phyloP scores from a whole-genome alignment of 495 filamentous ascomycete species.

The Hamigera avellanea region DNA sequence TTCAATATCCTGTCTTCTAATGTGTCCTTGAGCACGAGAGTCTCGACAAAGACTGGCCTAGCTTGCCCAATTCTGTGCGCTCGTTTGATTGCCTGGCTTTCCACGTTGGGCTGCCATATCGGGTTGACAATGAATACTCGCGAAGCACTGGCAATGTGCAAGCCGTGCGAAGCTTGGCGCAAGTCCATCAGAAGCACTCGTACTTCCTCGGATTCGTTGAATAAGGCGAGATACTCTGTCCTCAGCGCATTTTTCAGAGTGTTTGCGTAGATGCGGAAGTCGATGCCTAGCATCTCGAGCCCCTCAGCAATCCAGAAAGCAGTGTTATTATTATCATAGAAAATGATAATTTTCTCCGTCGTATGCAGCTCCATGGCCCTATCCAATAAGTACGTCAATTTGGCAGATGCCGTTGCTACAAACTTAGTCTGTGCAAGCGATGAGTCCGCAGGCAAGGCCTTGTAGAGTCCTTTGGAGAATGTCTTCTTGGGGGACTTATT shows the following conservation, averaged over 20 bases:
- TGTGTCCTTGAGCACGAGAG: constrained; percentile 67
- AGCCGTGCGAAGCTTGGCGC: constrained; percentile 71
- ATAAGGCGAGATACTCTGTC: constrained; percentile 63
- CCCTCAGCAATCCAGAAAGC: constrained; percentile 75
- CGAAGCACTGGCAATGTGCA: constrained; percentile 72
- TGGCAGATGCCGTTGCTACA: constrained; percentile 72
- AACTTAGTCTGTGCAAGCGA: constrained; percentile 51
- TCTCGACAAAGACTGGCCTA: constrained; percentile 74
- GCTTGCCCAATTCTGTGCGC: constrained; percentile 82
- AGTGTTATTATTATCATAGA: constrained; percentile 80
- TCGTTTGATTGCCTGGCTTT: constrained; percentile 87
- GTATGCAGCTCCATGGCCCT: constrained; percentile 52
- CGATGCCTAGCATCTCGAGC: constrained; percentile 64
- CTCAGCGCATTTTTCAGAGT: constrained; percentile 47
- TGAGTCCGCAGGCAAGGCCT: constrained; percentile 30
- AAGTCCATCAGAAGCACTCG: constrained; percentile 87
- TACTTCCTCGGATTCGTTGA: constrained; percentile 51
- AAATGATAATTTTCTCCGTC: constrained; percentile 79
- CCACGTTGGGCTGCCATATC: constrained; percentile 72
- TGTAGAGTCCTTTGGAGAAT: constrained; percentile 21
- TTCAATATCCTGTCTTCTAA: constrained; percentile 78
- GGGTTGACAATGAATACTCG: constrained; percentile 90
- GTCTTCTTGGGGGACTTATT: constrained; percentile 23
- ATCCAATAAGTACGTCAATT: constrained; percentile 77
- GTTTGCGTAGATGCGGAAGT: constrained; percentile 75